Base-by-base conservation (phyloP, 441 rosid genomes). In the Bocquillonia castaneifolia region DNA sequence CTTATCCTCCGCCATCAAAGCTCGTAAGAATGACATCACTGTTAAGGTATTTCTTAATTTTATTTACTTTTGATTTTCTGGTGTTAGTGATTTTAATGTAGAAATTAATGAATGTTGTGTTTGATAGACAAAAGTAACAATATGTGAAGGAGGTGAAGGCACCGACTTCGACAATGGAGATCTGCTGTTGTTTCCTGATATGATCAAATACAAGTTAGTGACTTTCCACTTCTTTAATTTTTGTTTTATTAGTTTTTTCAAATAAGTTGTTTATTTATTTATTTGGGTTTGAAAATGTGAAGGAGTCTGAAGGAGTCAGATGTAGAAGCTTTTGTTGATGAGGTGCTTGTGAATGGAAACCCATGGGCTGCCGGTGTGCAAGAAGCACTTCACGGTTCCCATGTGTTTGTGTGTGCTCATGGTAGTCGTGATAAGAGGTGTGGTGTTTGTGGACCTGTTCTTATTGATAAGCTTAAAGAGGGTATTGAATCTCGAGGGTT, bases 361-460 rank as follows among this genome's bases (percentile, higher is more conserved):
- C 86, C 84, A 39, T 94, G 97, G 99, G 76, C 78, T 63, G 81
- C 85, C 34, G 90, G 90, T 67, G 71, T 64, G 65, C 85, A 75
- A 64, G 96, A 88, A 81, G 72, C 54, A 51, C 64, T 94, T 47
- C 70, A 76, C 12, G 96, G 96, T 34, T 85, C 96, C 5, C 77
- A 86, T 73, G 75, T 91, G 2, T 94, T 94, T 72, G 96, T 90
- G 23, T 93, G 99, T 45, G 91, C 97, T 66, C 99, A 94, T 75
- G 90, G 84, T 44, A 89, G 84, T 76, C 90, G 97, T 0, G 97
- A 94, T 76, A 87, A 85, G 83, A 85, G 97, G 66, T 94, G 97
- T 52, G 99, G 97, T 56, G 92, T 94, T 71, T 91, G 96, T 78
- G 99, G 99, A 67, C 99, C 99, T 0, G 78, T 68, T 63, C 87